Percentiles rank a stretch among this genome's conserved stretches.
Evolutionary conservation across 2,329 filamentous ascomycete genomes (phyloP).

Genomic region (Chaetothyriales sp.): DNA sequence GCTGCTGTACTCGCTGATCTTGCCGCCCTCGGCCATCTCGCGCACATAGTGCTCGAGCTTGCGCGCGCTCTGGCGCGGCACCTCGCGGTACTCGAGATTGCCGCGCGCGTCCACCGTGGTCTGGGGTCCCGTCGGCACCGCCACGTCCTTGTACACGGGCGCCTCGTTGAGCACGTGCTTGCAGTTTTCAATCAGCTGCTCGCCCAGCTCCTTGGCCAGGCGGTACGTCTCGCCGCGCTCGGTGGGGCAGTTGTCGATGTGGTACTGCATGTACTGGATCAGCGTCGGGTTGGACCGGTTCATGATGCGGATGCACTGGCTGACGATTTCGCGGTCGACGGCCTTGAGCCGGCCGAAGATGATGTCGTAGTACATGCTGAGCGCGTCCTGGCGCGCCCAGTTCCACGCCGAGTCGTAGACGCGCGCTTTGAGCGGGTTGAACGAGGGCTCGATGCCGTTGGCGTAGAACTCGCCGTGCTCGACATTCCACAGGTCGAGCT

Average conservation of each 20-base stretch:
- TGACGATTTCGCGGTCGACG: constrained; percentile 94
- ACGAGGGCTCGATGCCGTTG: constrained; percentile 82
- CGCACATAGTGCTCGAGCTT: constrained; percentile 98
- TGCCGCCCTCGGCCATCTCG: constrained; percentile 96
- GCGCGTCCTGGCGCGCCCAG: constrained; percentile 92
- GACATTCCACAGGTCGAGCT: constrained; percentile 85
- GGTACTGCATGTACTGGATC: constrained; percentile 98
- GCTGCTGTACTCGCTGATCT: constrained; percentile 97
- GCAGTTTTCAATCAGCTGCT: constrained; percentile 94
- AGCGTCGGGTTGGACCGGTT: constrained; percentile 93
- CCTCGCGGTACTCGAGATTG: constrained; percentile 83
- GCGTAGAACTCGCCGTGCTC: constrained; percentile 97
- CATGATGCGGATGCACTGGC: constrained; percentile 97
- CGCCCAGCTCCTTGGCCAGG: constrained; percentile 87
- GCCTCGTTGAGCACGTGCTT: constrained; percentile 72
- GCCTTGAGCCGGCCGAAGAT: constrained; percentile 90
- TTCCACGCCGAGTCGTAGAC: constrained; percentile 99
- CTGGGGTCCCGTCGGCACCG: constrained; percentile 76
- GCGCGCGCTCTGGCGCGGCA: constrained; percentile 72
- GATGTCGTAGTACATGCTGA: constrained; percentile 98
- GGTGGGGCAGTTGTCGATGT: constrained; percentile 96
- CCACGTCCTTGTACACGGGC: constrained; percentile 92
- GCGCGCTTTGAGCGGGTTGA: constrained; percentile 84
- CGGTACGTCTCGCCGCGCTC: constrained; percentile 95
- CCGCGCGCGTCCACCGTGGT: constrained; percentile 87